Evolutionary conservation across 1,284 basidiomycete genomes (phyloP), one percentile per base, ranked within the genome.

Genomic region (Microbotryum silenes-acaulis): DNA sequence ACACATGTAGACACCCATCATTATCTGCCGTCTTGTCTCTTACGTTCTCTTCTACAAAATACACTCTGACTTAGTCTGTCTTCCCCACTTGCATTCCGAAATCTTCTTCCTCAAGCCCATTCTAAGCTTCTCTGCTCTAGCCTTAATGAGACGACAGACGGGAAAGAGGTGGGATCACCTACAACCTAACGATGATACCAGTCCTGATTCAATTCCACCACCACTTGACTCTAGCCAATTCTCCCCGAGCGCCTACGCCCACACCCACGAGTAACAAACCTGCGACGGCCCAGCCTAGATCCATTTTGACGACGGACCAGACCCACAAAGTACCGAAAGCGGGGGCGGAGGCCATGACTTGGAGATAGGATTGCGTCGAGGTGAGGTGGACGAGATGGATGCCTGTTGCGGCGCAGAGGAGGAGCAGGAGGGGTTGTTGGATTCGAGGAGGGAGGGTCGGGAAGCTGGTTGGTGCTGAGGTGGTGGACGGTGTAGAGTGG

Each of bases 301-400:
- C 67, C 51, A 69, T 54, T 47, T 51, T 25, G 27, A 69, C 65
- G 4, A 66, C 61, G 21, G 54, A 63, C 67, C 67, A 69, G 37
- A 63, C 64, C 67, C 67, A 69, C 16, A 69, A 23, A 23, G 49
- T 49, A 4, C 65, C 67, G 3, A 64, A n/a, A 6, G 50, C 56
- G 3, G 67, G 65, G 6, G 67, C 67, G 16, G 58, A 60, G 16
- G 48, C 53, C 61, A 69, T 69, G 33, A 69, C 63, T 20, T 59
- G 56, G n/a, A 66, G 53, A 50, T 69, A 69, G 4, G 55, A 54
- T 60, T 69, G 65, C 55, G 70, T 65, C 56, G 69, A 60, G 23
- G 63, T 65, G 12, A 62, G 54, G 44, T 63, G 59, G 21, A 69
- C 60, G 20, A 64, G 60, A 2, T 58, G 25, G 57, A 64, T 37